These are phyloP conservation scores for Blastobotrys illinoisensis DNA, from an alignment of 1,139 yeast species.

Conservation along the genomic window DNA sequence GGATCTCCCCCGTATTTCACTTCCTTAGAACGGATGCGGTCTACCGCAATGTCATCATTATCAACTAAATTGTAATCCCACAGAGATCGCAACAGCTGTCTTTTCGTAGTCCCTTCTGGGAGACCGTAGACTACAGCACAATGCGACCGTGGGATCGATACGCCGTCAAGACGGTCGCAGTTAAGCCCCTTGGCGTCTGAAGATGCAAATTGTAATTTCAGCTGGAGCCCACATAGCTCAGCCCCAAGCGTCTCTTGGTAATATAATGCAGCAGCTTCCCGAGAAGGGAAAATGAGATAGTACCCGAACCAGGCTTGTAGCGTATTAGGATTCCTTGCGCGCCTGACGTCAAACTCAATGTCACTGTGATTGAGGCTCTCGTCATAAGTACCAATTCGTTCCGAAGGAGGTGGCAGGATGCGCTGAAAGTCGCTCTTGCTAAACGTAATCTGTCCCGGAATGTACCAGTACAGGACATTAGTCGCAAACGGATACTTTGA, in stretches of 20 bases:
- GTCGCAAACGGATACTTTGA: slow-evolving; percentile 18
- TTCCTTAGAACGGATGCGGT: slow-evolving; percentile 27
- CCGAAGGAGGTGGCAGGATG: slow-evolving; percentile 25
- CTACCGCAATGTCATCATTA: slow-evolving; percentile 31
- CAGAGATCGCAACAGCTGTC: slow-evolving; percentile 31
- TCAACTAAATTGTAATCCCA: slow-evolving; percentile 42
- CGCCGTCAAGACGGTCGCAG: slow-evolving; percentile 26
- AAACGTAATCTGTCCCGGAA: slow-evolving; percentile 26
- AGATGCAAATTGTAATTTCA: slow-evolving; percentile 43
- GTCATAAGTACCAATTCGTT: slow-evolving; percentile 15
- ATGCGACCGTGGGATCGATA: slow-evolving; percentile 23
- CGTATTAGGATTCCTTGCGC: slow-evolving; percentile 45
- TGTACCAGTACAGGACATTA: slow-evolving; percentile 31
- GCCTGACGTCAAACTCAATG: slow-evolving; percentile 31
- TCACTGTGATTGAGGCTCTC: slow-evolving; percentile 11
- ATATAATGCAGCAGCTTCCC: slow-evolving; percentile 48
- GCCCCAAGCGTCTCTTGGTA: slow-evolving; percentile 45
- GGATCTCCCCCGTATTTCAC: slow-evolving; percentile 32
- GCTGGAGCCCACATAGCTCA: slow-evolving; percentile 46
- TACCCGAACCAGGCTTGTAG: slow-evolving; percentile 45
- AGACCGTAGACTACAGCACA: slow-evolving; percentile 38
- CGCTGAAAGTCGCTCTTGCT: slow-evolving; percentile 31
- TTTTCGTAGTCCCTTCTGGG: slow-evolving; percentile 32
- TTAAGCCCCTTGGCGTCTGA: slow-evolving; percentile 25
- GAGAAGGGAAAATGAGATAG: slow-evolving; percentile 46